Evolutionary conservation across 768 basidiomycete species (phyloP).

Genomic region (Boletus huronensis): DNA sequence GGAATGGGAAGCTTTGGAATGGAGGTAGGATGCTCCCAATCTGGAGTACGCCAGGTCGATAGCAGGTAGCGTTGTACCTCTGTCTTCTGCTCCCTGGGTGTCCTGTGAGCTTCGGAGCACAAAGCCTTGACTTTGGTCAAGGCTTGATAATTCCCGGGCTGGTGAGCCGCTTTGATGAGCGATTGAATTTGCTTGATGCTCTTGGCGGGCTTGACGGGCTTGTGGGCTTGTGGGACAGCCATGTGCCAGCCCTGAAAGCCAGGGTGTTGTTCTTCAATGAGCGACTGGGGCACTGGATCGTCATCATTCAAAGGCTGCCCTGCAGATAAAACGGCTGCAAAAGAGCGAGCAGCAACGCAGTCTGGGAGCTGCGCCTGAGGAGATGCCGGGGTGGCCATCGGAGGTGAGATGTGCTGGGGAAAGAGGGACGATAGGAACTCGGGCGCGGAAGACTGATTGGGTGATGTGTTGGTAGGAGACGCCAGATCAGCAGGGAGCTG

Average conservation of each 20-base stretch:
- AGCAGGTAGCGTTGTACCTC: slow-evolving; percentile 42
- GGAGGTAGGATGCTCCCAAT: slow-evolving; percentile 27
- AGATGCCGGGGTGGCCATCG: slow-evolving; percentile 32
- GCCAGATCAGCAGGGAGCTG: neutral
- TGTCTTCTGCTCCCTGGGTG: slow-evolving; percentile 42
- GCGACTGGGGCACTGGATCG: slow-evolving; percentile 20
- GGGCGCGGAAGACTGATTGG: slow-evolving; percentile 13
- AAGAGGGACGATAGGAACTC: slow-evolving; percentile 20
- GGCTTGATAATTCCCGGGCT: slow-evolving; percentile 40
- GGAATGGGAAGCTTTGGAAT: slow-evolving; percentile 17
- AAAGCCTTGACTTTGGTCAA: slow-evolving; percentile 42
- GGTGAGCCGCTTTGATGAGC: slow-evolving; percentile 42
- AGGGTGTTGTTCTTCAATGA: slow-evolving; percentile 21
- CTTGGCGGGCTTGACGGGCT: slow-evolving; percentile 29
- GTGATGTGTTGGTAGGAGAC: neutral
- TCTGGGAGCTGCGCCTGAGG: slow-evolving; percentile 34
- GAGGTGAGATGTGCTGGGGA: slow-evolving; percentile 20
- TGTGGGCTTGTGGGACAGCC: slow-evolving; percentile 10
- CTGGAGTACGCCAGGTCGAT: slow-evolving; percentile 44
- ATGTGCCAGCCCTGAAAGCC: slow-evolving; percentile 25
- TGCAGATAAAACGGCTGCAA: slow-evolving; percentile 31
- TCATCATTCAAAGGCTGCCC: slow-evolving; percentile 28
- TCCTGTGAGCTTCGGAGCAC: slow-evolving; percentile 43
- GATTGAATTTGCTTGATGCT: slow-evolving; percentile 40
- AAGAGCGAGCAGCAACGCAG: slow-evolving; percentile 34